These are phyloP conservation scores for Turritis glabra DNA, from an alignment of 345 rosid genomes.

Conservation along the genomic window DNA sequence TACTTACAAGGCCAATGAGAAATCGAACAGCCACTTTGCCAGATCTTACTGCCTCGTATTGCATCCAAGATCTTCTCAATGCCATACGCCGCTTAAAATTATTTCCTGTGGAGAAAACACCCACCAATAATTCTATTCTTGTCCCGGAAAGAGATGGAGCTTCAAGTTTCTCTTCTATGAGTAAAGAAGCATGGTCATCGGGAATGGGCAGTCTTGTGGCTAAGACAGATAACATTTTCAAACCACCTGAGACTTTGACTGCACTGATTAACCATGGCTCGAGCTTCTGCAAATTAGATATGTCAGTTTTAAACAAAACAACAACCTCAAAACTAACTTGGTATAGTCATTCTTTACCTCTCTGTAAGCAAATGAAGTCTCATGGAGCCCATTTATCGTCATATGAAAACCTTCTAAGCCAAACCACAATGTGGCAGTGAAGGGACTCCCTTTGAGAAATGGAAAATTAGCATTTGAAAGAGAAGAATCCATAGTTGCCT, in stretches of 20 bases:
- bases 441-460: slow-evolving; percentile 66
- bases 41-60: slow-evolving; percentile 64
- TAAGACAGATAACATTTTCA: slow-evolving; percentile 58
- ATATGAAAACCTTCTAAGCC: slow-evolving; percentile 85
- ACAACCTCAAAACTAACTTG: neutral
- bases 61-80: slow-evolving; percentile 91
- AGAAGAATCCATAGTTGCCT: slow-evolving; percentile 40
- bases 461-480: slow-evolving; percentile 67
- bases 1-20: slow-evolving; percentile 87
- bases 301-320: neutral
- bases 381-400: slow-evolving; percentile 88
- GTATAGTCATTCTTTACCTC: slow-evolving; percentile 58
- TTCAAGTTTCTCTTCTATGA: slow-evolving; percentile 66
- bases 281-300: slow-evolving; percentile 56
- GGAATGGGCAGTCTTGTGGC: slow-evolving; percentile 79
- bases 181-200: slow-evolving; percentile 58
- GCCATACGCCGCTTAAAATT: slow-evolving; percentile 94
- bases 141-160: slow-evolving; percentile 54
- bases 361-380: slow-evolving; percentile 73
- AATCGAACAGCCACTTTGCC: slow-evolving; percentile 83
- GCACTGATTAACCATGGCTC: slow-evolving; percentile 75
- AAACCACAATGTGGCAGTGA: slow-evolving; percentile 80
- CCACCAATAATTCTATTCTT: slow-evolving; percentile 65
- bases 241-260: slow-evolving; percentile 63
- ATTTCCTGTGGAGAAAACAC: slow-evolving; percentile 89